Percentiles rank a stretch among this genome's conserved stretches.
Conservation (phyloP, 345 rosid genomes). For the Eutrema yunnanense region DNA sequence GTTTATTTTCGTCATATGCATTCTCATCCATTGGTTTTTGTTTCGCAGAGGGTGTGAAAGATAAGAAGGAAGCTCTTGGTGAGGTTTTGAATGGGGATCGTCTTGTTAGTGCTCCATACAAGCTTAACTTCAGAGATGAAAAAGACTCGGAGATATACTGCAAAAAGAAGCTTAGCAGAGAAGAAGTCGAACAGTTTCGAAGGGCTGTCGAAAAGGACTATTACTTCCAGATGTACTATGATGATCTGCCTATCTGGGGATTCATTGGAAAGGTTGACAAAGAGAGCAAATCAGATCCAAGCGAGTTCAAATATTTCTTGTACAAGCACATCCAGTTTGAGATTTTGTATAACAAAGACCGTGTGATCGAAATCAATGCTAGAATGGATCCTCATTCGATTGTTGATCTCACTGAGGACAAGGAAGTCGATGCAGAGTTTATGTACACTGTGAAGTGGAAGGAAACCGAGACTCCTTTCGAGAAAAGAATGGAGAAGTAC, state of each 20-base stretch:
- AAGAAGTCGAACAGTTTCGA: slow-evolving; percentile 56
- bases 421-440: slow-evolving; percentile 72
- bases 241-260: slow-evolving; percentile 90
- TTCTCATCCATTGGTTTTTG: slow-evolving; percentile 1
- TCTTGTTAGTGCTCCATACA: slow-evolving; percentile 78
- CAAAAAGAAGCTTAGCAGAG: slow-evolving; percentile 43
- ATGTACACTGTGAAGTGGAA: slow-evolving; percentile 88
- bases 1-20: background rate
- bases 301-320: slow-evolving; percentile 59
- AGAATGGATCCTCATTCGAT: slow-evolving; percentile 67
- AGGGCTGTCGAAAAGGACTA: slow-evolving; percentile 68
- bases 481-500: slow-evolving; percentile 89
- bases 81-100: slow-evolving; percentile 89
- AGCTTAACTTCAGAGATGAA: slow-evolving; percentile 64
- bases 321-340: slow-evolving; percentile 76
- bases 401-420: slow-evolving; percentile 74
- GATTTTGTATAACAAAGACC: slow-evolving; percentile 65
- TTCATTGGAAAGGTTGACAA: slow-evolving; percentile 81
- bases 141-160: slow-evolving; percentile 64
- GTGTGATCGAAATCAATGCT: slow-evolving; percentile 65
- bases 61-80: slow-evolving; percentile 88
- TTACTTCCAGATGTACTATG: slow-evolving; percentile 84
- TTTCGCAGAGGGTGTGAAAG: slow-evolving; percentile 53
- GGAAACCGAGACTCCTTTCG: slow-evolving; percentile 73
- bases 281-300: slow-evolving; percentile 55